Conservation (phyloP, 148 eudicot species). For the Mesembryanthemum crystallinum region DNA sequence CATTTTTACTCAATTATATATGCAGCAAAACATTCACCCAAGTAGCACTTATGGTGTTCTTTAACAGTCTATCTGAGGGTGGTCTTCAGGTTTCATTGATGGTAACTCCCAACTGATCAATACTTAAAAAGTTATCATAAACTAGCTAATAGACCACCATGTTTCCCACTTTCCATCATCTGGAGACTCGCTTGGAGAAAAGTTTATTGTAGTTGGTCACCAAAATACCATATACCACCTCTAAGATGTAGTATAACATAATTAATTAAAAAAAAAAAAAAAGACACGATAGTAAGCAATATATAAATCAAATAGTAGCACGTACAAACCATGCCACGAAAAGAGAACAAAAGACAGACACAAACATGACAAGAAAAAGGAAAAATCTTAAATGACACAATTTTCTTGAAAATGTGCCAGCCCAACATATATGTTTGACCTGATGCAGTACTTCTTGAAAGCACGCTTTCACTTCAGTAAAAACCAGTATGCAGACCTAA, state of each 20-base stretch:
- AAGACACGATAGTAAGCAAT: no score
- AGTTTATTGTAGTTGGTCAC: not conserved
- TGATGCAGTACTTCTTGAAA: slow-evolving; percentile 74
- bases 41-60: slow-evolving; percentile 62
- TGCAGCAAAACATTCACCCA: slow-evolving; percentile 67
- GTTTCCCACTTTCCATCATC: no score
- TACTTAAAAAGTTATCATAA: not conserved
- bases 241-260: no score
- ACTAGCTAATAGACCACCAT: not conserved
- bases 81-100: slow-evolving; percentile 53
- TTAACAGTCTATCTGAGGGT: slow-evolving; percentile 54
- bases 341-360: no score
- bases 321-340: no score
- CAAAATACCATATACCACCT: no score
- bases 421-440: not conserved
- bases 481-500: slow-evolving; percentile 77
- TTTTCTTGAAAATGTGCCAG: not conserved
- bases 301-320: no score
- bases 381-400: no score
- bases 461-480: slow-evolving; percentile 78
- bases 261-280: no score
- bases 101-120: slow-evolving; percentile 34
- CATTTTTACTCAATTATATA: not conserved
- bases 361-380: no score
- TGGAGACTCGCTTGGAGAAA: no score